Percentiles rank a stretch among this genome's conserved stretches.
These are phyloP conservation scores for Boletales sp. DNA, from an alignment of 768 basidiomycete species.

Conservation along the genomic window DNA sequence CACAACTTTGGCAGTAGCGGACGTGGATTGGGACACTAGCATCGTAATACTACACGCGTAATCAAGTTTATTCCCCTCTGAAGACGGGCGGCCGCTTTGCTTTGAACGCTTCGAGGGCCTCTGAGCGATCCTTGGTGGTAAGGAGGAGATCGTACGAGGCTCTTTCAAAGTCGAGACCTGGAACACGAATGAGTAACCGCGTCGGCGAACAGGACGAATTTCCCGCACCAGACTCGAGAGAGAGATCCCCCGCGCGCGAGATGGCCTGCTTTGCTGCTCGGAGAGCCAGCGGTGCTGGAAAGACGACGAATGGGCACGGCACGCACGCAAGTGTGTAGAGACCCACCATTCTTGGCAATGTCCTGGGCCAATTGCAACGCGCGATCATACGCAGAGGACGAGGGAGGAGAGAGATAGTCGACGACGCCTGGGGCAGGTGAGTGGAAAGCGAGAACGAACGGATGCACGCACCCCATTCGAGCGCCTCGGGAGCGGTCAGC, in stretches of 20 bases:
- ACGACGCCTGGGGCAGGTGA: slow-evolving; percentile 59
- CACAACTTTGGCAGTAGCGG: slow-evolving; percentile 50
- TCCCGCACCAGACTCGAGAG: slow-evolving; percentile 64
- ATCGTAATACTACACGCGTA: background rate
- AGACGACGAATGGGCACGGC: background rate
- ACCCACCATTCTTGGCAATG: slow-evolving; percentile 63
- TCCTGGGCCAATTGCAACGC: slow-evolving; percentile 66
- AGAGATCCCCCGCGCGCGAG: slow-evolving; percentile 71
- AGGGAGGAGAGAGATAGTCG: slow-evolving; percentile 70
- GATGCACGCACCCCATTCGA: slow-evolving; percentile 55
- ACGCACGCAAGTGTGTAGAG: background rate
- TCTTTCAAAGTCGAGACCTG: slow-evolving; percentile 90
- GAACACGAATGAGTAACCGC: background rate
- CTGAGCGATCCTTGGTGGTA: slow-evolving; percentile 67
- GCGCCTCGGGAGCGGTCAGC: slow-evolving; percentile 63
- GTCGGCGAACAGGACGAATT: background rate
- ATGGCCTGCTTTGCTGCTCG: slow-evolving; percentile 87
- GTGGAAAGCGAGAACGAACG: background rate
- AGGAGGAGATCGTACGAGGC: slow-evolving; percentile 81
- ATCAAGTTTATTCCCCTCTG: slow-evolving; percentile 61
- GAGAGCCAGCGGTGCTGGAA: slow-evolving; percentile 76
- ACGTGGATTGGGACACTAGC: slow-evolving; percentile 37
- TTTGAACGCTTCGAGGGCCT: slow-evolving; percentile 83
- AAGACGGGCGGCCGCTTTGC: slow-evolving; percentile 80
- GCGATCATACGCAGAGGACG: slow-evolving; percentile 59